Evolutionary conservation across 2,329 filamentous ascomycete genomes (phyloP), one percentile per base, ranked within the genome.

Genomic region (Aspergillus oerlinghausenensis): DNA sequence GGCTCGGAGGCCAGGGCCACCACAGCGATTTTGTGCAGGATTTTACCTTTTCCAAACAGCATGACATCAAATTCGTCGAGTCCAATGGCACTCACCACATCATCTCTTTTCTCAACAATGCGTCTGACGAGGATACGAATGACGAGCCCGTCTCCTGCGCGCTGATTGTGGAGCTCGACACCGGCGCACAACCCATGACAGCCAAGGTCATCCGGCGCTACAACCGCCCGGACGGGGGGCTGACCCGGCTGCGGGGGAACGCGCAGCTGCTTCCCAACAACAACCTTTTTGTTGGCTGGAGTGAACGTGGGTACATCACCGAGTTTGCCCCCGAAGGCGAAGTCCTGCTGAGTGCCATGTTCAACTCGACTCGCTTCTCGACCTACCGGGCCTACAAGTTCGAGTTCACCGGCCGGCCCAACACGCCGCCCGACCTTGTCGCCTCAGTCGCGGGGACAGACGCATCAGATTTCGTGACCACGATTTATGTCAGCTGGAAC

Each of bases 341-440:
- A 9, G 23, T 67, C n/a, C 51, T 72, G 4, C 66, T 73, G 59
- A 68, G 65, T 10, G 72, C 72, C 1, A 60, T 55, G 23, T 77
- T 75, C 57, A 62, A 58, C 8, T 68, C 67, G 0, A n/a, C 53
- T 1, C 67, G 68, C 8, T 72, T 69, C 56, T 68, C 67, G 6
- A 75, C 68, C 26, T 77, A 77, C 55, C 73, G 75, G 3, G 65
- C 70, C 9, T 76, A 73, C 63, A 77, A 77, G 54, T 67, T 58
- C 26, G 61, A 70, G 32, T 76, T 73, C 52, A 66, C 61, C 1
- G 72, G 74, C 17, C 65, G 66, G 8, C 71, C 72, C 3, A 49
- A 51, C 19, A 56, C 64, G 6, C 66, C 70, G 2, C 73, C 73
- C 0, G 66, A 63, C 2, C 17, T 72, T 6, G 67, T 69, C 19